Percentiles rank a stretch among this genome's conserved stretches.
Conservation (phyloP, 179 eudicot species). For the Drosera spatulata region DNA sequence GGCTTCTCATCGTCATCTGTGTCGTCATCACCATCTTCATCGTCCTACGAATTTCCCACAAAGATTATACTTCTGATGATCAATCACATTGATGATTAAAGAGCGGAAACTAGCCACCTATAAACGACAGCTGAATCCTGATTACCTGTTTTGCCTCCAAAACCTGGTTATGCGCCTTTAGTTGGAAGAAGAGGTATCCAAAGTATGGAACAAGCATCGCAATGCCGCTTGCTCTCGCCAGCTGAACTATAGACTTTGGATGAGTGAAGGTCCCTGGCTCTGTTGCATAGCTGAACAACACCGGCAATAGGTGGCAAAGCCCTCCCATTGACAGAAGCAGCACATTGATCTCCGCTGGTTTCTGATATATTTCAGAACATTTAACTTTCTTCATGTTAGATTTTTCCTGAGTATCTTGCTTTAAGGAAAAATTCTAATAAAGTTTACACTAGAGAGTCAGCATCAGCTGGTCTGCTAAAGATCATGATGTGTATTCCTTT, state of each 20-base stretch:
- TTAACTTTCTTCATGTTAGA: no score
- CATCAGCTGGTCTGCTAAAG: no score
- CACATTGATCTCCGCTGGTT: slow-evolving; percentile 45
- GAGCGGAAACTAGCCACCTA: no score
- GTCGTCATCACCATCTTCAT: slow-evolving; percentile 16
- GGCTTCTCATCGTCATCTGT: slow-evolving; percentile 24
- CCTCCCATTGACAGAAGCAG: slow-evolving; percentile 46
- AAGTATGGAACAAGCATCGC: slow-evolving; percentile 51
- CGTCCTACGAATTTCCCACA: not conserved
- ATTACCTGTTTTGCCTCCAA: slow-evolving; percentile 37
- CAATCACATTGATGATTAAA: no score
- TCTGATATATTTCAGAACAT: slow-evolving; percentile 20
- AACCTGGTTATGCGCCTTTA: slow-evolving; percentile 36
- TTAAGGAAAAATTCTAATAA: no score
- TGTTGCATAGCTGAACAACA: slow-evolving; percentile 23
- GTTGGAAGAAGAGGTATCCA: slow-evolving; percentile 59
- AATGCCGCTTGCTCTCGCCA: slow-evolving; percentile 62
- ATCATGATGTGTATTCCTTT: no score
- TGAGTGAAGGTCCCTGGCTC: slow-evolving; percentile 1
- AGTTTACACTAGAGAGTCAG: no score
- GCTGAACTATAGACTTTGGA: slow-evolving; percentile 23
- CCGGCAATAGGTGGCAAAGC: slow-evolving; percentile 49
- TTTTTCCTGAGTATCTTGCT: no score
- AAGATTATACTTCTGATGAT: no score
- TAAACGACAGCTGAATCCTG: no score